phyloP scores from a whole-genome alignment of 345 rosid species.

The Schrenkiella parvula region DNA sequence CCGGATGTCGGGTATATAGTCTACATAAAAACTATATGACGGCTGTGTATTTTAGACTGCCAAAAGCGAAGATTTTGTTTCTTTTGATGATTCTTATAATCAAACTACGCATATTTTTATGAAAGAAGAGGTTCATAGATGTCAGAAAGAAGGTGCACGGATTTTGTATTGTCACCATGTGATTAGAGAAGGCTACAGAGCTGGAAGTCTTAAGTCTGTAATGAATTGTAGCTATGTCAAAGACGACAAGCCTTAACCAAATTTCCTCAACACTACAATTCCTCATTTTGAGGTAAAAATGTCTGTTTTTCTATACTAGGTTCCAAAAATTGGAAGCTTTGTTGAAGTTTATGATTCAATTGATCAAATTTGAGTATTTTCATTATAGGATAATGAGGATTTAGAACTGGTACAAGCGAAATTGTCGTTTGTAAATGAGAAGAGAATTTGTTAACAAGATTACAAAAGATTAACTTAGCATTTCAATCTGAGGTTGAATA shows the following conservation, averaged over 20 bases:
- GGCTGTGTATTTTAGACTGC: slow-evolving; percentile 89
- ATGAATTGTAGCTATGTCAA: slow-evolving; percentile 86
- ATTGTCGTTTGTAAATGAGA: slow-evolving; percentile 93
- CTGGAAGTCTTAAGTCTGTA: slow-evolving; percentile 92
- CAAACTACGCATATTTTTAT: slow-evolving; percentile 58
- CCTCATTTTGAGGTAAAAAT: slow-evolving; percentile 77
- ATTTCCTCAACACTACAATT: slow-evolving; percentile 71
- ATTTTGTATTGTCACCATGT: slow-evolving; percentile 78
- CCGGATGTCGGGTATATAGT: too few relatives aligned
- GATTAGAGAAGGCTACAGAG: slow-evolving; percentile 82
- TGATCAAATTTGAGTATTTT: too few relatives aligned
- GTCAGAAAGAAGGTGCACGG: slow-evolving; percentile 77
- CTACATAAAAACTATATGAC: too few relatives aligned
- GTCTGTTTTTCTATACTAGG: neutral
- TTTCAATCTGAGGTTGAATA: slow-evolving; percentile 95
- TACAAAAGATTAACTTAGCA: slow-evolving; percentile 77
- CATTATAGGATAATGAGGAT: slow-evolving; percentile 64
- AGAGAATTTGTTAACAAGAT: slow-evolving; percentile 77
- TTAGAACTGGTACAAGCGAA: slow-evolving; percentile 82
- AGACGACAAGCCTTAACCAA: slow-evolving; percentile 76
- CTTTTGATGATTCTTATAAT: slow-evolving; percentile 89
- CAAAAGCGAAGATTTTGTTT: slow-evolving; percentile 63
- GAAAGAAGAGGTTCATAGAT: slow-evolving; percentile 74
- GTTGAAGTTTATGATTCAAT: too few relatives aligned
- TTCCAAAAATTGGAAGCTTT: neutral